Percentiles rank a stretch among this genome's conserved stretches.
Conservation (phyloP, 1,139 yeast genomes). For the Zygosaccharomyces pseudobailii region DNA sequence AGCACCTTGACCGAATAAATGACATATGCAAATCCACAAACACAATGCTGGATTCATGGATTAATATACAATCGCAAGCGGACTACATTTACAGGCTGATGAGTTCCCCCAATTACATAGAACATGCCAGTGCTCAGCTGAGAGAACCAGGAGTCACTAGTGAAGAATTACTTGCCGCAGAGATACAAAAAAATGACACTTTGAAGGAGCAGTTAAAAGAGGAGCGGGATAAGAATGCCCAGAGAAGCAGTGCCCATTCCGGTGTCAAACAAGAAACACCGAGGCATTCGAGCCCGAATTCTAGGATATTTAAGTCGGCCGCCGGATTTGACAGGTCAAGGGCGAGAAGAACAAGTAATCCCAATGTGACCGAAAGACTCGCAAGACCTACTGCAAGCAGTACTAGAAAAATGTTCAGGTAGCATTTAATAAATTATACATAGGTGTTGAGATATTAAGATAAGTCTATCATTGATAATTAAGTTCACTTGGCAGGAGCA, state of each 20-base stretch:
- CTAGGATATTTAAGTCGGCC: background rate
- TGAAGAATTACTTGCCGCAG: slow-evolving; percentile 14
- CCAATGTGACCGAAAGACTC: slow-evolving; percentile 13
- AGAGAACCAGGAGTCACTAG: slow-evolving; percentile 13
- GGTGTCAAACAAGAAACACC: background rate
- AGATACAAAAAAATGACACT: slow-evolving; percentile 19
- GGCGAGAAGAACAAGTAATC: slow-evolving; percentile 11
- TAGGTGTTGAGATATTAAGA: background rate
- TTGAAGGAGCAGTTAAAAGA: slow-evolving; percentile 18
- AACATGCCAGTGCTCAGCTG: slow-evolving; percentile 13
- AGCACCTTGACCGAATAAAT: slow-evolving; percentile 25
- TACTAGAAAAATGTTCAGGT: slow-evolving; percentile 22
- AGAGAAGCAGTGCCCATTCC: slow-evolving; percentile 1
- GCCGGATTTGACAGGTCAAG: slow-evolving; percentile 1
- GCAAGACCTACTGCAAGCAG: slow-evolving; percentile 21
- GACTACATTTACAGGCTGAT: slow-evolving; percentile 29
- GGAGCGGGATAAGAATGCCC: slow-evolving; percentile 12
- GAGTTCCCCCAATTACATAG: slow-evolving; percentile 22
- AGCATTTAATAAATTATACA: slow-evolving; percentile 1
- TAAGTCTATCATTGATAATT: slow-evolving; percentile 1
- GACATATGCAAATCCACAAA: slow-evolving; percentile 31
- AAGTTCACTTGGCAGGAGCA: slow-evolving; percentile 17
- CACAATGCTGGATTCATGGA: slow-evolving; percentile 31
- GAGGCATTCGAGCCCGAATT: background rate
- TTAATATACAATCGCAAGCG: slow-evolving; percentile 33